These are phyloP conservation scores for Sporothrix inflata DNA, from an alignment of 2,329 filamentous ascomycete genomes.

Conservation along the genomic window DNA sequence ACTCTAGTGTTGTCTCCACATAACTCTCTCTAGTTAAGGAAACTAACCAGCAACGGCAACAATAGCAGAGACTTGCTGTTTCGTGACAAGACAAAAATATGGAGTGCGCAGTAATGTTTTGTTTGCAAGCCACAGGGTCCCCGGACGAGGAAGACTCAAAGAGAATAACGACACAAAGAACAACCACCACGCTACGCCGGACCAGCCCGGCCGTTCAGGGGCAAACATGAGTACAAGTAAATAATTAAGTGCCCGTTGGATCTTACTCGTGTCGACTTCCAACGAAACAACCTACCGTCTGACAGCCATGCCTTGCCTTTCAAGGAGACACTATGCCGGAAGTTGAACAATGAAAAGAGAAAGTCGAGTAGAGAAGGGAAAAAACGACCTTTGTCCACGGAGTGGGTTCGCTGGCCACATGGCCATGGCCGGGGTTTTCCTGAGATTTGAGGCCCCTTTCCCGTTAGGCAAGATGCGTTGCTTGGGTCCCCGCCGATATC, in stretches of 20 bases:
- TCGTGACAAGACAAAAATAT: background rate
- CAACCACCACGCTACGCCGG: background rate
- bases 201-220: background rate
- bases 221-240: background rate
- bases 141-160: no score
- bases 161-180: background rate
- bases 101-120: background rate
- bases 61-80: slow-evolving; percentile 13
- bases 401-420: slow-evolving; percentile 17
- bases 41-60: background rate
- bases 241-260: background rate
- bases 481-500: background rate
- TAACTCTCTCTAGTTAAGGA: background rate
- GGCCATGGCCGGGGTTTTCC: slow-evolving; percentile 19
- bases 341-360: background rate
- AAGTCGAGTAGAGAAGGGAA: background rate
- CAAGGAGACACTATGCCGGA: background rate
- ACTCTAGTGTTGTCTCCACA: background rate
- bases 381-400: background rate
- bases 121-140: no score
- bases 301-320: background rate
- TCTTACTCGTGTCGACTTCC: background rate
- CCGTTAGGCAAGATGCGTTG: slow-evolving; percentile 19
- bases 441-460: slow-evolving; percentile 18
- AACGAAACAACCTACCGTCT: background rate